Percentiles rank a stretch among this genome's conserved stretches.
These are phyloP conservation scores for Ophiostoma sp. DNA, from an alignment of 2,329 filamentous ascomycete genomes.

Conservation along the genomic window DNA sequence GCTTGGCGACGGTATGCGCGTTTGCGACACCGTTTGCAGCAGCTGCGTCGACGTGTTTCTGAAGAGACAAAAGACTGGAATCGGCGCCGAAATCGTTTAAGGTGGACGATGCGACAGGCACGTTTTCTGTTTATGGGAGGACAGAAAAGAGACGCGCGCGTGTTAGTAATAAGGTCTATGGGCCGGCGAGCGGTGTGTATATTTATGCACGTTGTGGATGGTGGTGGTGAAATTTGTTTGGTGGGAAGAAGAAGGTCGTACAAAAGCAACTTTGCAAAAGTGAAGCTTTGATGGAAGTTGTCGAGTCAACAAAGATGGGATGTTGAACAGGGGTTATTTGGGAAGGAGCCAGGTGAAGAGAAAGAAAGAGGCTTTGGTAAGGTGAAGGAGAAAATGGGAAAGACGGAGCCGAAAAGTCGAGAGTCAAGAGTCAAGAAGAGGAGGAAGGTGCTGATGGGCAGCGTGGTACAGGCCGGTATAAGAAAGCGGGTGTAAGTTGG, in stretches of 20 bases:
- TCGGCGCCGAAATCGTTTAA: conserved; percentile 22
- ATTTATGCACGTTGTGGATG: background rate
- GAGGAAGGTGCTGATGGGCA: conserved; percentile 16
- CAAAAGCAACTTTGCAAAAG: background rate
- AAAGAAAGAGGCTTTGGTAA: background rate
- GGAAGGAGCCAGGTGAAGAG: background rate
- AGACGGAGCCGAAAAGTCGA: background rate
- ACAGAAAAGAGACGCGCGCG: background rate
- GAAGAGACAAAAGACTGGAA: conserved; percentile 25
- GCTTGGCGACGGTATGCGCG: background rate
- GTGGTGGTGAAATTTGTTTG: background rate
- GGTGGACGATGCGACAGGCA: background rate
- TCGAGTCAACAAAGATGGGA: conserved; percentile 1
- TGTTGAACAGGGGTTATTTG: background rate
- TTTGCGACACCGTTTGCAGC: conserved; percentile 15
- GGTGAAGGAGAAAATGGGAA: background rate
- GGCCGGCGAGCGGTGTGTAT: background rate
- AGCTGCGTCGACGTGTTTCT: conserved; percentile 28
- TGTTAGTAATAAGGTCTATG: conserved; percentile 13
- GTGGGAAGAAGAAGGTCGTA: background rate
- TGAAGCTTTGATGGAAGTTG: background rate
- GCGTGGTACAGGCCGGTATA: conserved; percentile 9
- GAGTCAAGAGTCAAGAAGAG: conserved; percentile 6
- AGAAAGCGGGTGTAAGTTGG: conserved; percentile 26
- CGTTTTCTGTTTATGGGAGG: background rate